phyloP scores from a whole-genome alignment of 805 yeast genomes.

The Starmerella asiatica region DNA sequence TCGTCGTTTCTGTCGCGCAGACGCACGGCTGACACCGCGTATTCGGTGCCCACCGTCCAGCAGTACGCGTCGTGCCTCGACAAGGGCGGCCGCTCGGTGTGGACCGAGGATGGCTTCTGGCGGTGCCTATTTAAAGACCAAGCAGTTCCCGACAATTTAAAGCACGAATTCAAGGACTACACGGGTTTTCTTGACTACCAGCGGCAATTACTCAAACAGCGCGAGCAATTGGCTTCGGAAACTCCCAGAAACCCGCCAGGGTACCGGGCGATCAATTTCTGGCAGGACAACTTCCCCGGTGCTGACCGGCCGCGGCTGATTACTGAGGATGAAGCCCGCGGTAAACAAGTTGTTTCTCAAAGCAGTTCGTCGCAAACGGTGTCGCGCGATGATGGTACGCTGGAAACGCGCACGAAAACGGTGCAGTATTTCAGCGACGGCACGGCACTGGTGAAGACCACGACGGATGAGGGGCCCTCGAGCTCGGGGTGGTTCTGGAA shows the following conservation, averaged over 20 bases:
- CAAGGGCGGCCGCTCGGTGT: constrained; percentile 54
- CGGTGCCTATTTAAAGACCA: constrained; percentile 50
- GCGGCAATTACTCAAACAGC: constrained; percentile 6
- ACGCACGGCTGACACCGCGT: constrained; percentile 25
- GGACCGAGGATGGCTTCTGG: constrained; percentile 85
- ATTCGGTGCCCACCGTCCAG: constrained; percentile 41
- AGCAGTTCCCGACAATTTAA: constrained; percentile 9
- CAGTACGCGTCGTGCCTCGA: constrained; percentile 52
- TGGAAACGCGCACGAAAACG: constrained; percentile 22
- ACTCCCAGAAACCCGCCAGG: neutral
- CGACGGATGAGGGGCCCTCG: constrained; percentile 4
- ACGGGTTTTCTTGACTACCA: constrained; percentile 45
- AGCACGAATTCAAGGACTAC: constrained; percentile 40
- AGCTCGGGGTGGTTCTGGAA: constrained; percentile 26
- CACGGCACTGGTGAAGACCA: constrained; percentile 16
- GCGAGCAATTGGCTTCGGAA: constrained; percentile 1
- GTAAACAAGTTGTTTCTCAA: constrained; percentile 24
- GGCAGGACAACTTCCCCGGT: constrained; percentile 11
- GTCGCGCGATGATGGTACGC: constrained; percentile 23
- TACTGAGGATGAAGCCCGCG: constrained; percentile 22
- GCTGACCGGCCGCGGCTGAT: constrained; percentile 14
- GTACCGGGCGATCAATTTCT: neutral
- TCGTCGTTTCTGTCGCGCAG: neutral
- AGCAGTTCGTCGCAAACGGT: constrained; percentile 20
- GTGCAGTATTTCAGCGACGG: constrained; percentile 27